These are phyloP conservation scores for Cryptococcus sp. DNA, from an alignment of 1,284 basidiomycete species.

Conservation along the genomic window DNA sequence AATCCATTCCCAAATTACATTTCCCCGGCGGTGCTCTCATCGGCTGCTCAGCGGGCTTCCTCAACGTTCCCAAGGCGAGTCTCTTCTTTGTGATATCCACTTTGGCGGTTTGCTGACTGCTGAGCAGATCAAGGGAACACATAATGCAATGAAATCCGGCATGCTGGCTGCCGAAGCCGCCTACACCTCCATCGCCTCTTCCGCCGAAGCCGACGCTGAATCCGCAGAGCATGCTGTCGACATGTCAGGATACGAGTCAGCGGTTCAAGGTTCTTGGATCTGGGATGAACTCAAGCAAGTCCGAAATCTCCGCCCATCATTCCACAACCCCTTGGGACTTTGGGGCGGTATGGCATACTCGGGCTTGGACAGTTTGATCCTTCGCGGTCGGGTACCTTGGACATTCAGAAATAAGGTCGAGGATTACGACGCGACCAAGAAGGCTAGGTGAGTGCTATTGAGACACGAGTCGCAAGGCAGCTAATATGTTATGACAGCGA, in stretches of 20 bases:
- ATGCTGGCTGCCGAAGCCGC: slow-evolving; percentile 94
- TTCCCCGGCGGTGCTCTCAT: slow-evolving; percentile 96
- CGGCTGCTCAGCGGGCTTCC: slow-evolving; percentile 93
- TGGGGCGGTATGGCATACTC: slow-evolving; percentile 89
- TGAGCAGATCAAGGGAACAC: slow-evolving; percentile 90
- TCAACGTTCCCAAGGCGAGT: slow-evolving; percentile 81
- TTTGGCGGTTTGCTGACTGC: background rate
- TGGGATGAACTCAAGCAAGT: slow-evolving; percentile 87
- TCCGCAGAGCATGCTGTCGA: slow-evolving; percentile 56
- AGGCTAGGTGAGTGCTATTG: slow-evolving; percentile 56
- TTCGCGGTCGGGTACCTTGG: slow-evolving; percentile 88
- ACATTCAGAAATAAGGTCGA: slow-evolving; percentile 73
- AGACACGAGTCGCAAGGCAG: background rate
- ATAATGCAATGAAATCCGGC: slow-evolving; percentile 99
- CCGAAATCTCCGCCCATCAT: slow-evolving; percentile 88
- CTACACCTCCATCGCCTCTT: slow-evolving; percentile 62
- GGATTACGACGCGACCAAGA: slow-evolving; percentile 75
- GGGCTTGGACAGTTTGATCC: slow-evolving; percentile 81
- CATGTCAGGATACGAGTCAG: slow-evolving; percentile 73
- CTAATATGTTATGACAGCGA: slow-evolving; percentile 47
- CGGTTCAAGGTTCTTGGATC: slow-evolving; percentile 81
- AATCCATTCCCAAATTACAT: slow-evolving; percentile 85
- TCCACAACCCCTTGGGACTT: slow-evolving; percentile 80
- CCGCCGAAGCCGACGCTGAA: slow-evolving; percentile 40
- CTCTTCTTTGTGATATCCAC: background rate